Percentiles rank a stretch among this genome's conserved stretches.
phyloP scores from a whole-genome alignment of 345 rosid species.

The Raphanus sativus region DNA sequence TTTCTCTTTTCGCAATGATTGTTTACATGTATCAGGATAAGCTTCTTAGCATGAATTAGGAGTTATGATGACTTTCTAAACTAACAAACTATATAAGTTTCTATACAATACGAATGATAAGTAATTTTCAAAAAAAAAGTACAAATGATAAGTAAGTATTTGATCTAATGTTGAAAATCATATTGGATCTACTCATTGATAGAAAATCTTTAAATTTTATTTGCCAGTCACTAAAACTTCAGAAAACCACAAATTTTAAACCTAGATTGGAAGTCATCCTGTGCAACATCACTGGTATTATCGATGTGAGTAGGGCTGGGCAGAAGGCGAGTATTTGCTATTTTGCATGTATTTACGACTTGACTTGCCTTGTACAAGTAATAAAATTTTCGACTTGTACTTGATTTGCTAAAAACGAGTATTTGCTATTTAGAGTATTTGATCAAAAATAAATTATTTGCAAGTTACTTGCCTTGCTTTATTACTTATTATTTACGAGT shows the following conservation, averaged over 20 bases:
- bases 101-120: neutral
- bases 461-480: no score
- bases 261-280: neutral
- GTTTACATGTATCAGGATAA: conserved; percentile 13
- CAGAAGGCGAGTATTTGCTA: no score
- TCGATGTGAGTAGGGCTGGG: neutral
- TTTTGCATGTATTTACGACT: no score
- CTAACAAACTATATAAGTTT: neutral
- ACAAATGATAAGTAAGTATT: neutral
- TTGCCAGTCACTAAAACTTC: neutral
- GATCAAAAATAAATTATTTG: no score
- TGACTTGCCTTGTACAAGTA: no score
- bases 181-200: neutral
- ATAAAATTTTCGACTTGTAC: no score
- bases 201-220: neutral
- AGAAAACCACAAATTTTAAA: neutral
- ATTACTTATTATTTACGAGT: no score
- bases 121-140: no score
- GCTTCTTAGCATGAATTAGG: neutral
- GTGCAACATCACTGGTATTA: neutral
- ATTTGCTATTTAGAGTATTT: no score
- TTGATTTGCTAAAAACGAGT: no score
- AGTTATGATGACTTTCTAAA: neutral
- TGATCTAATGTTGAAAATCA: neutral
- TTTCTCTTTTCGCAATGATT: neutral